Base-by-base conservation (phyloP, 306 rosid species). In the Crotalaria pallida region DNA sequence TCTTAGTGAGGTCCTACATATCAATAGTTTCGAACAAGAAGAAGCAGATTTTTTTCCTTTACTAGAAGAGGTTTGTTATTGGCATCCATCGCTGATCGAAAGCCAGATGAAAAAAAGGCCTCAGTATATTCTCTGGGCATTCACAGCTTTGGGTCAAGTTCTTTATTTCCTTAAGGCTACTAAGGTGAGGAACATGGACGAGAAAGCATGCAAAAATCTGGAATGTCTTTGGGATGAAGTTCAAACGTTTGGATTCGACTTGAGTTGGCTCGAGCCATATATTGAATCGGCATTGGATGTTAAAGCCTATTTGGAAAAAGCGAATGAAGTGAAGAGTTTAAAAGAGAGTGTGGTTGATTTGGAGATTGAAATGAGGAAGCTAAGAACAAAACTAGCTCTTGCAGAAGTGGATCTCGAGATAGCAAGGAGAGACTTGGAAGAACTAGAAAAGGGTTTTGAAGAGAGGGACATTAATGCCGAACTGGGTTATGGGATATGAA, bases 71-170 rank as follows among this genome's bases (percentile, higher is more conserved):
- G 73, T 36, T 0, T 80, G 80, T 63, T 17, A 69, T 24, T 24
- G 23, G 19, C 36, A 74, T 3, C 77, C 80, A 5, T 80, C 73
- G 34, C 50, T 80, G 10, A 10, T 74, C 31, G 73, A 55, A 7
- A 61, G 19, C 5, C 77, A 69, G 3, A 50, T 22, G 34, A 55
- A 41, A 22, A 69, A 80, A 74, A 80, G 77, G 47, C 48, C 16
- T 0, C 36, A 6, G 58, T 80, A 74, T 18, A 44, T 19, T n/a
- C 8, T 19, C 13, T 80, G 80, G 84, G 69, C 69, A 1, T 74
- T 74, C 77, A 69, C 26, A 2, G 80, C 80, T 5, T 69, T 80
- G 27, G 84, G 84, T 2, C 41, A 52, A 69, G 77, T 74, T 48
- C 44, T 80, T 2, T 29, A 62, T 56, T 62, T 68, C 7, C 80